Conservation (phyloP, 1,139 yeast genomes). For the Kurtzmaniella quercitrusa region DNA sequence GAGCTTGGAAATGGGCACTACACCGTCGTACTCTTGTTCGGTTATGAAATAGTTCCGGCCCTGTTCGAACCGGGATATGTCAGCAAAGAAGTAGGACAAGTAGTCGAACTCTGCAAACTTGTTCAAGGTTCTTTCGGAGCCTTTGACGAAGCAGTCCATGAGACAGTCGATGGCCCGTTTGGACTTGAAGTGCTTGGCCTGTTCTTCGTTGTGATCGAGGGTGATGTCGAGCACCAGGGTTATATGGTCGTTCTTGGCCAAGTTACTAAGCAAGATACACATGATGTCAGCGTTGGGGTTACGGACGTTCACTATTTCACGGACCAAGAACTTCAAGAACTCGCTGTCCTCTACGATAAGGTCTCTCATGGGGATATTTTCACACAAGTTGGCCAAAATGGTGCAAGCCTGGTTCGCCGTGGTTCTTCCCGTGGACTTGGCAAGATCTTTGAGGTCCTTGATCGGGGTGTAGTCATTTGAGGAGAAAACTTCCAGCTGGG, state of each 20-base stretch:
- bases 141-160: conserved; percentile 88
- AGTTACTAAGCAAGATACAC: conserved; percentile 78
- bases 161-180: conserved; percentile 69
- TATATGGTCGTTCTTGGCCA: conserved; percentile 74
- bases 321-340: conserved; percentile 53
- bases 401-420: conserved; percentile 69
- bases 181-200: conserved; percentile 48
- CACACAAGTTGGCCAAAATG: conserved; percentile 79
- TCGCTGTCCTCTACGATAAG: conserved; percentile 61
- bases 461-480: conserved; percentile 70
- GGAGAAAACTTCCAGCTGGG: conserved; percentile 62
- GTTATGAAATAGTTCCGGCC: conserved; percentile 78
- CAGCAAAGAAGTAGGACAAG: conserved; percentile 85
- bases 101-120: conserved; percentile 75
- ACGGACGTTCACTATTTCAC: conserved; percentile 46
- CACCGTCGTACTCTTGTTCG: conserved; percentile 67
- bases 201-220: conserved; percentile 28
- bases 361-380: conserved; percentile 58
- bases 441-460: conserved; percentile 61
- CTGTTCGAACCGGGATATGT: conserved; percentile 63
- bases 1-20: conserved; percentile 75
- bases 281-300: conserved; percentile 75
- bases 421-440: conserved; percentile 48
- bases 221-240: conserved; percentile 50
- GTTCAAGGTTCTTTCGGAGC: conserved; percentile 68